These are phyloP conservation scores for Aspergillus aculeatinus DNA, from an alignment of 2,329 filamentous ascomycete species.

Conservation along the genomic window DNA sequence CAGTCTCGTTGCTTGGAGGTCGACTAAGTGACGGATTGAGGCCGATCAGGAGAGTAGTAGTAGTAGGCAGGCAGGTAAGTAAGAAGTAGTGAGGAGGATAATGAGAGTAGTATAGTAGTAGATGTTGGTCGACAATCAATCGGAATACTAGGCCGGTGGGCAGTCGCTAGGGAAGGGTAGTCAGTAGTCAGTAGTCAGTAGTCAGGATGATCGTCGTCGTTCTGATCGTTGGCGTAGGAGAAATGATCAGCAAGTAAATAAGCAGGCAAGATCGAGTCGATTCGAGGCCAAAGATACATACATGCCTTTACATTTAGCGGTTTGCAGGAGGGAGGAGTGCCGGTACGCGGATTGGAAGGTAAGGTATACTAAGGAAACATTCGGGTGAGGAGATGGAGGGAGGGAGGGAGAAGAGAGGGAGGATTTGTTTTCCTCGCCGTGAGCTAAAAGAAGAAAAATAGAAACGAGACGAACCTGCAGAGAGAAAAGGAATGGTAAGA, in stretches of 20 bases:
- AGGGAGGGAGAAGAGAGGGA: slow-evolving; percentile 11
- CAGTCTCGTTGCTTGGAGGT: background rate
- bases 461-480: slow-evolving; percentile 5
- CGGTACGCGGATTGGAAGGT: slow-evolving; percentile 1
- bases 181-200: slow-evolving; percentile 14
- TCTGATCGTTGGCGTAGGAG: background rate
- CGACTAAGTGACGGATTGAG: background rate
- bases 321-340: slow-evolving; percentile 16
- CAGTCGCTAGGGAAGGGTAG: slow-evolving; percentile 6
- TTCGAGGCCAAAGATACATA: background rate
- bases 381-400: slow-evolving; percentile 3
- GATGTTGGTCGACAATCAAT: background rate
- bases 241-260: background rate
- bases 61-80: background rate
- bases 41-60: background rate
- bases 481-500: slow-evolving; percentile 9
- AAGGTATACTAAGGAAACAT: background rate
- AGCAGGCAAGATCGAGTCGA: background rate
- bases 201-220: slow-evolving; percentile 7
- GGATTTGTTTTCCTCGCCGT: background rate
- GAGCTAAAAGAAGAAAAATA: slow-evolving; percentile 11
- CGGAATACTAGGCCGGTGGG: background rate
- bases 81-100: background rate
- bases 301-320: slow-evolving; percentile 20
- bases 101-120: background rate